phyloP scores from a whole-genome alignment of 2,329 filamentous ascomycete genomes.

The Exophiala calicioides region DNA sequence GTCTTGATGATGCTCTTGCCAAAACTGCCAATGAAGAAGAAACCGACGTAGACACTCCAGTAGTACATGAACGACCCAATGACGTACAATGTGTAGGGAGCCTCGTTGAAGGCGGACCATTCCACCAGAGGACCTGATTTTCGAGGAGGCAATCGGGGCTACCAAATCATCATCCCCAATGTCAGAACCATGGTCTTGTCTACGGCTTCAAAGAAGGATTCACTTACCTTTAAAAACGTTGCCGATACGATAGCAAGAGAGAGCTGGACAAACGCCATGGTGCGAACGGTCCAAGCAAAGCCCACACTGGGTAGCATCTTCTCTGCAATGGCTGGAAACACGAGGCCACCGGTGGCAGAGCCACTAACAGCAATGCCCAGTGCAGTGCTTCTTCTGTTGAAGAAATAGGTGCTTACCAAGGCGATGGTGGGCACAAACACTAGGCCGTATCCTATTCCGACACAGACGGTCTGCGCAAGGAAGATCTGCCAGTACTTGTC shows the following conservation, averaged over 20 bases:
- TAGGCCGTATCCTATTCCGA: slow-evolving; percentile 57
- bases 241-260: slow-evolving; percentile 41
- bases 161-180: too few species aligned
- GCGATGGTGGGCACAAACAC: slow-evolving; percentile 57
- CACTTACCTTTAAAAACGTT: slow-evolving; percentile 49
- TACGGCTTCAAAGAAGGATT: slow-evolving; percentile 33
- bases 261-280: slow-evolving; percentile 61
- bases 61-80: slow-evolving; percentile 49
- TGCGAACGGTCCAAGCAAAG: slow-evolving; percentile 64
- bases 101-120: slow-evolving; percentile 52
- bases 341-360: slow-evolving; percentile 61
- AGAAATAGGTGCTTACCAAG: slow-evolving; percentile 63
- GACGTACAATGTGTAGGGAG: slow-evolving; percentile 48
- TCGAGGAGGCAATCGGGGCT: slow-evolving; percentile 51
- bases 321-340: slow-evolving; percentile 61
- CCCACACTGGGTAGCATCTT: slow-evolving; percentile 62
- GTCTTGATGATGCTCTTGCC: slow-evolving; percentile 43
- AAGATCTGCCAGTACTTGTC: slow-evolving; percentile 53
- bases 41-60: slow-evolving; percentile 57
- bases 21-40: slow-evolving; percentile 51
- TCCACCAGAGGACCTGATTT: slow-evolving; percentile 55
- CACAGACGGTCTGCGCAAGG: slow-evolving; percentile 56
- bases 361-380: slow-evolving; percentile 62
- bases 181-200: too few species aligned
- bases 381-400: slow-evolving; percentile 57